Percentiles rank a stretch among this genome's conserved stretches.
phyloP scores from a whole-genome alignment of 2,329 filamentous ascomycete species.

The Byssothecium circinans region DNA sequence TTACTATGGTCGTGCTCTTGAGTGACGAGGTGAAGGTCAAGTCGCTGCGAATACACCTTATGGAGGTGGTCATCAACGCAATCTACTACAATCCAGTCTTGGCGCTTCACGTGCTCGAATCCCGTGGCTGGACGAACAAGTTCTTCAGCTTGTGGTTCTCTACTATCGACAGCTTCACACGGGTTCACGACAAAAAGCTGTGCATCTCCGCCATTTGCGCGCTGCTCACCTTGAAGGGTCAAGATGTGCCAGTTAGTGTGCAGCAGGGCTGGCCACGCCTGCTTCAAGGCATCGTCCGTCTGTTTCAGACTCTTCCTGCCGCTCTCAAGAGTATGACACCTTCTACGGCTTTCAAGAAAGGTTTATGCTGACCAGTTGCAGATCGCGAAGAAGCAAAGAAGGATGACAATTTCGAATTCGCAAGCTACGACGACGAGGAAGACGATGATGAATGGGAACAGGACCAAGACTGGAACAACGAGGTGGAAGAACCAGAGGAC shows the following conservation, averaged over 20 bases:
- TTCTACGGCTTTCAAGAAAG: not conserved
- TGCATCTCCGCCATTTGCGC: slow-evolving; percentile 92
- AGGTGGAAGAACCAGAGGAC: slow-evolving; percentile 66
- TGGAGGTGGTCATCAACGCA: slow-evolving; percentile 98
- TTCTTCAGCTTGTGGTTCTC: slow-evolving; percentile 99
- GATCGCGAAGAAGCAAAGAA: slow-evolving; percentile 89
- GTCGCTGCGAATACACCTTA: slow-evolving; percentile 91
- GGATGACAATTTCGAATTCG: slow-evolving; percentile 75
- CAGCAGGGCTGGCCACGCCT: slow-evolving; percentile 94
- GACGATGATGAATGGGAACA: slow-evolving; percentile 81
- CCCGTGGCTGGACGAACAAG: slow-evolving; percentile 93
- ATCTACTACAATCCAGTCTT: slow-evolving; percentile 95
- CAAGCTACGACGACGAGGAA: slow-evolving; percentile 75
- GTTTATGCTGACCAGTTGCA: slow-evolving; percentile 39
- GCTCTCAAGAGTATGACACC: slow-evolving; percentile 75
- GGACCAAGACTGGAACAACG: slow-evolving; percentile 69
- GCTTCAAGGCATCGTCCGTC: slow-evolving; percentile 80
- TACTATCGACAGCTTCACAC: slow-evolving; percentile 87
- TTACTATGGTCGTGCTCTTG: slow-evolving; percentile 82
- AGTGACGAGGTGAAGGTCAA: slow-evolving; percentile 81
- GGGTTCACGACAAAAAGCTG: slow-evolving; percentile 98
- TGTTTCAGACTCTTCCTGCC: slow-evolving; percentile 88
- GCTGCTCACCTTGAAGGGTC: slow-evolving; percentile 75
- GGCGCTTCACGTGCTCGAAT: slow-evolving; percentile 83
- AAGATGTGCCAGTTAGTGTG: slow-evolving; percentile 87